Conservation (phyloP, 176 grass and related monocot genomes). For the Lolium perenne region DNA sequence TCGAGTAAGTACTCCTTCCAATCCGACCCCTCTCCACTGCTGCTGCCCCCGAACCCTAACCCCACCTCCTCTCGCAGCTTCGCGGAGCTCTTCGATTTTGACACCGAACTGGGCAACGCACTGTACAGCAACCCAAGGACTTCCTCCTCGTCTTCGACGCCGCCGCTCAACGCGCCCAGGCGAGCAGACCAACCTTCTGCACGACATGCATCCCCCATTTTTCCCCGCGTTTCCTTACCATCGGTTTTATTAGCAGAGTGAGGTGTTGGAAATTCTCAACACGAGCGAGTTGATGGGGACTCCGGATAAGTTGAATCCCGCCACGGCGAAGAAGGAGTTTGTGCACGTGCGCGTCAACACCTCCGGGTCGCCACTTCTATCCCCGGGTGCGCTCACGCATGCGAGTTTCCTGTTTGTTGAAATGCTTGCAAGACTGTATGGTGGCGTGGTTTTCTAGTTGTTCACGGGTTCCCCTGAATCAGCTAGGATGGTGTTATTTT, state of each 20-base stretch:
- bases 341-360: conserved; percentile 76
- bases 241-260: conserved; percentile 33
- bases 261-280: background rate
- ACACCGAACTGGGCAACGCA: conserved; percentile 43
- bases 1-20: conserved; percentile 62
- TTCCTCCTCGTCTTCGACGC: conserved; percentile 43
- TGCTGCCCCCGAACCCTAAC: conserved; percentile 32
- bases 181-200: background rate
- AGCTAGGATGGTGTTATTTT: background rate
- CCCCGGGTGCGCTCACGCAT: conserved; percentile 46
- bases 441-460: background rate
- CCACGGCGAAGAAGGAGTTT: conserved; percentile 37
- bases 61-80: conserved; percentile 47
- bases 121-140: conserved; percentile 48
- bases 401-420: background rate
- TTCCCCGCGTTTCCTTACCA: background rate
- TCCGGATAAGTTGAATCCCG: background rate
- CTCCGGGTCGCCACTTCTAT: conserved; percentile 70
- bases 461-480: too few species aligned
- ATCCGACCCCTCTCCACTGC: too few species aligned
- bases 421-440: conserved; percentile 18
- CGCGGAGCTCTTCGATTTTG: conserved; percentile 75
- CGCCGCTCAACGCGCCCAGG: conserved; percentile 60
- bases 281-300: conserved; percentile 33
- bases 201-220: background rate